Conservation (phyloP, 495 filamentous ascomycete genomes). For the Lasiosphaeriaceae sp. region DNA sequence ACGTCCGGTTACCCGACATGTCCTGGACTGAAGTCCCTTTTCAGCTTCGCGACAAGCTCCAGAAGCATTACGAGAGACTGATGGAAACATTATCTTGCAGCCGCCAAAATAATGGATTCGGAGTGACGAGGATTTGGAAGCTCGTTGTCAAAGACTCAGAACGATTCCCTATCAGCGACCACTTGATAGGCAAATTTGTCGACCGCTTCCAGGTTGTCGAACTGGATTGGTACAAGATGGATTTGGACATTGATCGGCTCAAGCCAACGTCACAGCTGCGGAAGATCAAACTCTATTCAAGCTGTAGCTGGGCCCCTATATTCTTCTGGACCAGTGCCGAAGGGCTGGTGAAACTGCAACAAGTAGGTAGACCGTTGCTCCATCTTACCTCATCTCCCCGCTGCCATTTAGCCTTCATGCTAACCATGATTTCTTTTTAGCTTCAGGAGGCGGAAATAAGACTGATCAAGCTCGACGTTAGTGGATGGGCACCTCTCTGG, state of each 20-base stretch:
- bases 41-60: no score
- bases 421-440: no score
- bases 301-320: neutral
- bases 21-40: no score
- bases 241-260: neutral
- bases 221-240: constrained; percentile 4
- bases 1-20: no score
- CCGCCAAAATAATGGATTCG: no score
- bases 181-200: neutral
- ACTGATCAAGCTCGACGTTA: no score
- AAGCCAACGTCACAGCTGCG: neutral
- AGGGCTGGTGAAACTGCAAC: neutral
- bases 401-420: no score
- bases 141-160: constrained; percentile 1
- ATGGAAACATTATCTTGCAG: no score
- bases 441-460: no score
- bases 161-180: neutral
- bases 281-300: constrained; percentile 4
- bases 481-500: no score
- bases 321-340: neutral
- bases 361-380: constrained; percentile 1
- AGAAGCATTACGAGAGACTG: no score
- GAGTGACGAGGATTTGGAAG: constrained; percentile 1
- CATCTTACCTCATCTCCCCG: no score
- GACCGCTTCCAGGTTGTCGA: constrained; percentile 3